Base-by-base conservation (phyloP, 2,329 filamentous ascomycete genomes). In the Cercospora sojina region DNA sequence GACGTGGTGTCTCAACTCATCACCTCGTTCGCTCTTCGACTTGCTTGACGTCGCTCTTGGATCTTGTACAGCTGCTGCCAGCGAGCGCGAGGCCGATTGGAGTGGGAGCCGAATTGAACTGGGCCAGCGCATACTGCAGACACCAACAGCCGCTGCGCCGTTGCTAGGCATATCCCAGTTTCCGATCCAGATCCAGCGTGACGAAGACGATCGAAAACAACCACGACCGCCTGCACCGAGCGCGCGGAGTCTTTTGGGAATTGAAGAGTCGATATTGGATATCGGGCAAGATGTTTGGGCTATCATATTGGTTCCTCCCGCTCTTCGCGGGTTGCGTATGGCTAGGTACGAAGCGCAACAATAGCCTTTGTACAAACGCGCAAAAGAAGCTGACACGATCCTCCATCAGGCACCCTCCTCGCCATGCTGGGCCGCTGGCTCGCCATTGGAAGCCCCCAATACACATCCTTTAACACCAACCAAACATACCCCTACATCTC, bases 341-440 rank as follows among this genome's bases (percentile, higher is more conserved):
- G 88, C 82, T 90, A 12, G 84, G 77, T 79, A 55, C 32, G 5
- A 23, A 9, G 25, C 16, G 5, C 20, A 10, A 59, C 31, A 35
- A 9, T 31, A 25, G 9, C 43, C 59, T 20, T 12, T 31, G 25
- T n/a, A 49, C 5, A 13, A 6, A 51, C 27, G 31, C 25, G 35
- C 57, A 59, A 29, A 27, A 2, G 25, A 51, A 12, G 27, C 71
- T 69, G 55, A 55, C 12, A 9, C 47, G 32, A 18, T 23, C 31
- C 2, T 35, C 29, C 29, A 35, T 5, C 62, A 84, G 85, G 83
- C 68, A 92, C 88, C 76, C 83, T 93, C 16, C 82, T 92, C 27
- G 87, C 85, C 64, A 85, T 93, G 79, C 81, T 93, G 65, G 82
- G 90, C n/a, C 83, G 86, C 78, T 94, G 91, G 91, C 79, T 85